Percentiles rank a stretch among this genome's conserved stretches.
Conservation (phyloP, 2,329 filamentous ascomycete species). For the Penicillium occitanis region DNA sequence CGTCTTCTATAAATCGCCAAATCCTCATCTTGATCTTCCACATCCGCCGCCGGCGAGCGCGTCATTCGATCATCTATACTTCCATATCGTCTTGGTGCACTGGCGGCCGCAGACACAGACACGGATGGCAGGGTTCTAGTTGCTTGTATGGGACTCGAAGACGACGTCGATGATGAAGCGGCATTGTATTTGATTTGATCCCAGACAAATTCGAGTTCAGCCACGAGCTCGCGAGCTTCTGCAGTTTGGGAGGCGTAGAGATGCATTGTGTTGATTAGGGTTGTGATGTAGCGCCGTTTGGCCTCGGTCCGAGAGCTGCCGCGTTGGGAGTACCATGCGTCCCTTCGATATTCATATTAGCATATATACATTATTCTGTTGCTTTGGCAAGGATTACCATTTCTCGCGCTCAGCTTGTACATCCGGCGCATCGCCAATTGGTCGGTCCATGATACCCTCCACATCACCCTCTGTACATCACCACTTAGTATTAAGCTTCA, state of each 20-base stretch:
- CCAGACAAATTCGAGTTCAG: slow-evolving; percentile 98
- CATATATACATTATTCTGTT: neutral
- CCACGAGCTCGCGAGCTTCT: slow-evolving; percentile 82
- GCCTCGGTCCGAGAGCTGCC: slow-evolving; percentile 84
- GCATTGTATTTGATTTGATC: slow-evolving; percentile 84
- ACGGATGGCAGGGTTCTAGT: slow-evolving; percentile 32
- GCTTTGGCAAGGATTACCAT: slow-evolving; percentile 51
- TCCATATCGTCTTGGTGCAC: slow-evolving; percentile 30
- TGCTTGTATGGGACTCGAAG: slow-evolving; percentile 30
- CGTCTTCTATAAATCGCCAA: slow-evolving; percentile 50
- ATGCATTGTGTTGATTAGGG: slow-evolving; percentile 95
- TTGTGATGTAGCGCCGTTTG: slow-evolving; percentile 90
- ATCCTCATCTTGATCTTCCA: slow-evolving; percentile 41
- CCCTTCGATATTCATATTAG: slow-evolving; percentile 50
- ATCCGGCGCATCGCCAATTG: slow-evolving; percentile 55
- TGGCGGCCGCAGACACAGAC: neutral
- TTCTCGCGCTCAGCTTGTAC: slow-evolving; percentile 61
- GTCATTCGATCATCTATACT: slow-evolving; percentile 39
- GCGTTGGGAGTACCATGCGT: slow-evolving; percentile 90
- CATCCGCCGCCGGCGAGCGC: slow-evolving; percentile 26
- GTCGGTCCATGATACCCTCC: slow-evolving; percentile 86
- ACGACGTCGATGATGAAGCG: slow-evolving; percentile 57
- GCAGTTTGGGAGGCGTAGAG: slow-evolving; percentile 78
- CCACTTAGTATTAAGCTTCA: neutral
- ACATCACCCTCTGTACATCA: slow-evolving; percentile 75